Base-by-base conservation (phyloP, 352 stramenopile genomes). In the Pythium pyrilobum region DNA sequence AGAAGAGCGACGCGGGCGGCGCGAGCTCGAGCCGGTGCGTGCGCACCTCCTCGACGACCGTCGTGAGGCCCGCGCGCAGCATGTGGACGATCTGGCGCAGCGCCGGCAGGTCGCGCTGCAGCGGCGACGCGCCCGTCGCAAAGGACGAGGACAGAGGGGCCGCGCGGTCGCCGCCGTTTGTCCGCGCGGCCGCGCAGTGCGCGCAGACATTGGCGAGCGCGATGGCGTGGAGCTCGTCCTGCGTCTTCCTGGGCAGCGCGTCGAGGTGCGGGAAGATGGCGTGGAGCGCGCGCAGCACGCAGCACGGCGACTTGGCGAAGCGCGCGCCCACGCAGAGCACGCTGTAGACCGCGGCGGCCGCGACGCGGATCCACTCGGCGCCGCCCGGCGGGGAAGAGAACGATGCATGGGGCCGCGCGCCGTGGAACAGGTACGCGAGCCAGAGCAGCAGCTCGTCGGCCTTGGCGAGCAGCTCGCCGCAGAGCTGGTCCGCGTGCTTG, bases 231-330 rank as follows among this genome's bases (percentile, higher is more conserved):
- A 92, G 50, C 1, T 77, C 55, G 31, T 85, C 74, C 18, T 82
- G 42, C 12, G 59, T 56, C 46, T 77, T 86, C 43, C 63, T 74
- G n/a, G 76, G 65, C 15, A 89, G 63, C 6, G 59, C 18, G 3
- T 77, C 64, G 42, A 86, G 89, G 50, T 93, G 81, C 15, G 81
- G 81, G 53, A 87, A 93, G 20, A 92, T 83, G 4, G 87, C 52
- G 20, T 50, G 44, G 2, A 92, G 54, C 1, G 79, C 63, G 12
- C 75, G 80, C 52, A 85, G 74, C 32, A 92, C 45, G 40, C 85
- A 95, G 45, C 82, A 92, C 10, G 78, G 75, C 29, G 69, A 71
- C 41, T 79, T 85, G 15, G 78, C 58, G 47, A 89, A 89, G 10
- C 77, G 73, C 45, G 62, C 73, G 49, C 77, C 83, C 24, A 86